Conservation (phyloP, 352 stramenopile genomes). For the Phytophthora pinifolia region DNA sequence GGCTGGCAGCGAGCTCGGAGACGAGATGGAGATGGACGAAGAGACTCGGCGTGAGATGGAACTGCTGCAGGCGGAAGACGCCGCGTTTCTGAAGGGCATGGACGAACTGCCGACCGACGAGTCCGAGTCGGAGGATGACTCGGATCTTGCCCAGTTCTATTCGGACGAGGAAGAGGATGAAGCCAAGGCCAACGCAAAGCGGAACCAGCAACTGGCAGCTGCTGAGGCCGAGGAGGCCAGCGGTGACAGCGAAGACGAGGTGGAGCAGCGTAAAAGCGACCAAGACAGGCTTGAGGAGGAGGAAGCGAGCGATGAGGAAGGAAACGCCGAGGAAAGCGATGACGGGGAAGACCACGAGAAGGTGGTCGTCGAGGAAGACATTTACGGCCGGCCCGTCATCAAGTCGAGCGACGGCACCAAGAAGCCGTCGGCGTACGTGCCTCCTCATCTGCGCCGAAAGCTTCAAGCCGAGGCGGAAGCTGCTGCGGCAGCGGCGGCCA, state of each 20-base stretch:
- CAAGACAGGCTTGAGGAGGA: slow-evolving; percentile 31
- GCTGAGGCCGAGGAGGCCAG: slow-evolving; percentile 8
- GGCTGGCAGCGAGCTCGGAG: slow-evolving; percentile 25
- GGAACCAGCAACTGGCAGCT: slow-evolving; percentile 44
- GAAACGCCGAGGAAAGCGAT: slow-evolving; percentile 14
- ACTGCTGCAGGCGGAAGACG: slow-evolving; percentile 76
- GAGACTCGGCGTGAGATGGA: slow-evolving; percentile 75
- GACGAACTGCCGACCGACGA: slow-evolving; percentile 85
- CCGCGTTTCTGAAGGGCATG: slow-evolving; percentile 82
- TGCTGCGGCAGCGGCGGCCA: slow-evolving; percentile 31
- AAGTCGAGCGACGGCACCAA: slow-evolving; percentile 41
- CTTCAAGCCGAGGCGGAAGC: slow-evolving; percentile 47
- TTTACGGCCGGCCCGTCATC: slow-evolving; percentile 79
- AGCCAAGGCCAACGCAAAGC: slow-evolving; percentile 52
- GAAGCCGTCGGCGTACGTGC: slow-evolving; percentile 74
- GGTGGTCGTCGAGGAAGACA: slow-evolving; percentile 72
- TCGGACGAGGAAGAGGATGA: slow-evolving; percentile 56
- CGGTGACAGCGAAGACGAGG: slow-evolving; percentile 21
- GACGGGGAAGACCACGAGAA: slow-evolving; percentile 17
- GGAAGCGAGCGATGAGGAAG: slow-evolving; percentile 32
- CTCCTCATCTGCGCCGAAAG: slow-evolving; percentile 83
- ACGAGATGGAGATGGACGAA: slow-evolving; percentile 76
- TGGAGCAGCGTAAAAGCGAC: slow-evolving; percentile 20
- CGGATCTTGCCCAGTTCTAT: slow-evolving; percentile 64
- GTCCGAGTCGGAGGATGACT: slow-evolving; percentile 69